A percentile compares a stretch with the other conserved stretches of the same genome.
phyloP scores from a whole-genome alignment of 805 yeast genomes.

The Lipomyces oligophaga region DNA sequence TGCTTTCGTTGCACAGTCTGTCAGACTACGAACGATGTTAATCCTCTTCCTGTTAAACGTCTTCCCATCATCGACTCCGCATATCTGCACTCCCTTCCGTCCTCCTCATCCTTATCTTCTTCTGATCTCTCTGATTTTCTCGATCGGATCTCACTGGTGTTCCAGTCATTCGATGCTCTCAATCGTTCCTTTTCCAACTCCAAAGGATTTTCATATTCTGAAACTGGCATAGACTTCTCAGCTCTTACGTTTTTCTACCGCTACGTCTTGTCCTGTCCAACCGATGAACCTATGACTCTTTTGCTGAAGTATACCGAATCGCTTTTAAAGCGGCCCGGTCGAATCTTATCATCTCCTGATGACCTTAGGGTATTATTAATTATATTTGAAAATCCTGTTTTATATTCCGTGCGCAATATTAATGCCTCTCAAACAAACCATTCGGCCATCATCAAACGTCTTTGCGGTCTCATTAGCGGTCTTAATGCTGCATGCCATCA shows the following conservation, averaged over 20 bases:
- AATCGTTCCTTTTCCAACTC: conserved; percentile 52
- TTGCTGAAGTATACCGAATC: conserved; percentile 52
- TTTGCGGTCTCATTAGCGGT: conserved; percentile 64
- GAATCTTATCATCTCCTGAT: conserved; percentile 40
- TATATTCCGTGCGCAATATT: conserved; percentile 43
- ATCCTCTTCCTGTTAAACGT: conserved; percentile 13
- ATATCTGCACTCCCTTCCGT: conserved; percentile 2
- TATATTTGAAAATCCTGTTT: conserved; percentile 61
- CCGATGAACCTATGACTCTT: conserved; percentile 51
- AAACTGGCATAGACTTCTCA: conserved; percentile 48
- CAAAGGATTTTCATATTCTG: conserved; percentile 41
- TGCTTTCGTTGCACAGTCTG: conserved; percentile 61
- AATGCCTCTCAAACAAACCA: conserved; percentile 55
- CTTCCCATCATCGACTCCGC: conserved; percentile 1
- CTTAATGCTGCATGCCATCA: conserved; percentile 42
- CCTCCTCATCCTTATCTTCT: conserved; percentile 41
- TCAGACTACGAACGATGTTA: conserved; percentile 32
- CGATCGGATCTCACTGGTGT: conserved; percentile 44
- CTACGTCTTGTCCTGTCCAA: conserved; percentile 53
- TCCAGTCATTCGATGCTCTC: conserved; percentile 47
- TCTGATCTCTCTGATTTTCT: conserved; percentile 41
- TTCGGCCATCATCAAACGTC: conserved; percentile 50
- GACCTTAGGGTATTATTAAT: conserved; percentile 59
- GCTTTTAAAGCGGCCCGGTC: conserved; percentile 51
- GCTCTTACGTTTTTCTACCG: conserved; percentile 49